Evolutionary conservation across 2,329 filamentous ascomycete genomes (phyloP), one percentile per base, ranked within the genome.

Genomic region (Fusarium compactum): DNA sequence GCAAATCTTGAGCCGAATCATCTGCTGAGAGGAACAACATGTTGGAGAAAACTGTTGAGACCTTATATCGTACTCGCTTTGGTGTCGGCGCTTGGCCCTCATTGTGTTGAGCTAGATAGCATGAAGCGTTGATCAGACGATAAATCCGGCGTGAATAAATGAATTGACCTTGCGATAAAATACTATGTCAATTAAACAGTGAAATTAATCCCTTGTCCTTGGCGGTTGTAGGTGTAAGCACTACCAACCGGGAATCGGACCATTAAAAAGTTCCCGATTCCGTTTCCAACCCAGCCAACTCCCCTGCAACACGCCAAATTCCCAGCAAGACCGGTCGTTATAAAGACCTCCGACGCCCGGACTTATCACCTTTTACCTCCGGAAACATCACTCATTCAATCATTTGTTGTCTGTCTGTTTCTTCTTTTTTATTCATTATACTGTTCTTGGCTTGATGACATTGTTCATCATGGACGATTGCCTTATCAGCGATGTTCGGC

Each of bases 391-490:
- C 1, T 38, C 34, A 45, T 15, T 30, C 41, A 54, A 24, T 34
- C 38, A 51, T 27, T 51, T 25, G 18, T 27, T 51, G n/a, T 20
- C 3, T 29, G 24, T 40, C n/a, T 32, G n/a, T 8, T 40, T 29
- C 34, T 32, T 38, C 32, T 12, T 18, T 25, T 9, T 43, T n/a
- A 12, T 40, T 12, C 2, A 22, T 22, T 20, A 12, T 22, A 11
- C 20, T 16, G 30, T 54, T 18, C 9, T 22, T 48, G 18, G 15
- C 15, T 44, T 27, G 15, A 6, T 25, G 5, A 25, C 9, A 14
- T 52, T 52, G 32, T 52, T 40, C 41, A 32, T 9, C 12, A 74
- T 75, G 73, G 73, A 75, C 27, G 69, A 75, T 25, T 62, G 60
- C 45, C 65, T 75, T 27, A 50, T 73, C n/a, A 73, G 54, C 41